Percentiles rank a stretch among this genome's conserved stretches.
Evolutionary conservation across 116 monocot species (phyloP).

Genomic region (Posidonia oceanica): DNA sequence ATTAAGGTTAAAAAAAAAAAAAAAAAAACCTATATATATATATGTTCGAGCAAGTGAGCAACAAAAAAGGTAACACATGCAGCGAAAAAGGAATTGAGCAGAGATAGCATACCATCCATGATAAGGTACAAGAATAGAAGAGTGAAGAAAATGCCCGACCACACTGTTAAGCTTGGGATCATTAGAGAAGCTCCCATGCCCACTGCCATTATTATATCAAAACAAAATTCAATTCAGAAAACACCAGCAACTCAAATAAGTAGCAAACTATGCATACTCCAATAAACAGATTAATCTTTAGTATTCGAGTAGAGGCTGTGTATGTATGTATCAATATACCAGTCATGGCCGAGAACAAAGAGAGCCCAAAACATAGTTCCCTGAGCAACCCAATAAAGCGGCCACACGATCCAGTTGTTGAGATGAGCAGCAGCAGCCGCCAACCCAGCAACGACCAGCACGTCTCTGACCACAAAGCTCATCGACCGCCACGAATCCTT

Average conservation of each 20-base stretch:
- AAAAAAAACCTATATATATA: too few species aligned
- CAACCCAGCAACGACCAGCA: constrained; percentile 46
- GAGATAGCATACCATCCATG: constrained; percentile 19
- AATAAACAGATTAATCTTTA: too few species aligned
- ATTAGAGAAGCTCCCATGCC: constrained; percentile 26
- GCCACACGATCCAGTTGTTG: constrained; percentile 75
- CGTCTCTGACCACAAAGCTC: constrained; percentile 67
- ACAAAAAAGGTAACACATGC: not conserved
- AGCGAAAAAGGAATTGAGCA: too few species aligned
- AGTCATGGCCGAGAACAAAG: constrained; percentile 91
- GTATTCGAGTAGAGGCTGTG: too few species aligned
- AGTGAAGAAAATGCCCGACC: constrained; percentile 16
- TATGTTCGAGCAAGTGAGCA: too few species aligned
- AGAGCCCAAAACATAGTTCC: constrained; percentile 98
- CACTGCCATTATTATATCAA: constrained; percentile 7
- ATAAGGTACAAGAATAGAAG: constrained; percentile 21
- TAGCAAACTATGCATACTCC: too few species aligned
- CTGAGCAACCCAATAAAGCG: constrained; percentile 85
- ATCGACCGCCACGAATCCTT: constrained; percentile 72
- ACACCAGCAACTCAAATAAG: too few species aligned
- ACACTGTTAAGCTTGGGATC: constrained; percentile 14
- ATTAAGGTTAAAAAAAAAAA: not conserved
- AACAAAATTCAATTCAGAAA: not conserved
- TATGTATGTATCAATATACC: constrained; percentile 16
- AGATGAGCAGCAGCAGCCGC: constrained; percentile 54